Percentiles rank a stretch among this genome's conserved stretches.
These are phyloP conservation scores for Cladosporium sp. DNA, from an alignment of 2,329 filamentous ascomycete genomes.

Conservation along the genomic window DNA sequence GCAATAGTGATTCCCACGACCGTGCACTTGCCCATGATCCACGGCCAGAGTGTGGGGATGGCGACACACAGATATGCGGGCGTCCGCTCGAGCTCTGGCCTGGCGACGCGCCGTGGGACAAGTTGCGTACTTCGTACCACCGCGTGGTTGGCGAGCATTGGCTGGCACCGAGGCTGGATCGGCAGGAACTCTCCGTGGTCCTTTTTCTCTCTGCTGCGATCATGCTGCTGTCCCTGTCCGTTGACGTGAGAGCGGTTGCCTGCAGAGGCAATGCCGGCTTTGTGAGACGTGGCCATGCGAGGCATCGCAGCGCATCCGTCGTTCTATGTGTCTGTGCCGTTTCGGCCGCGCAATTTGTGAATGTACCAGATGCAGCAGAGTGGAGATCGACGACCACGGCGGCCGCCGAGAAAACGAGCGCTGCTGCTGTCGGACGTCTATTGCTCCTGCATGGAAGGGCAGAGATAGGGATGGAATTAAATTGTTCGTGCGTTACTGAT, in stretches of 20 bases:
- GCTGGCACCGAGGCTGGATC: background rate
- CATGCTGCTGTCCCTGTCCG: no score
- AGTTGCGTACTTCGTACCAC: slow-evolving; percentile 8
- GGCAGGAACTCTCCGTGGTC: background rate
- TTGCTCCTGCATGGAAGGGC: slow-evolving; percentile 4
- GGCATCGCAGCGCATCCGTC: background rate
- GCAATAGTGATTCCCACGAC: background rate
- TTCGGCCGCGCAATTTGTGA: background rate
- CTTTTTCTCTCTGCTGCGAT: no score
- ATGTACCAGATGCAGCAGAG: background rate
- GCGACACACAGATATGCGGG: slow-evolving; percentile 5
- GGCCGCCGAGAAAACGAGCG: background rate
- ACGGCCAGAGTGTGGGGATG: slow-evolving; percentile 12
- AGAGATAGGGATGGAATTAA: slow-evolving; percentile 2
- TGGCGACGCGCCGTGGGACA: slow-evolving; percentile 5
- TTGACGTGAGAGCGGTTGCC: no score
- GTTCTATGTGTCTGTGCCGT: background rate
- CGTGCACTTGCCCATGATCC: slow-evolving; percentile 2
- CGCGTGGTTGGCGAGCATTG: slow-evolving; percentile 2
- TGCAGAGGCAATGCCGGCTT: no score
- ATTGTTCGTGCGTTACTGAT: background rate
- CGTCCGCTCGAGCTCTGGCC: slow-evolving; percentile 8
- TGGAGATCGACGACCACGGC: background rate
- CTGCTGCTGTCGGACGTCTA: slow-evolving; percentile 3
- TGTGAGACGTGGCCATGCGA: slow-evolving; percentile 7